Evolutionary conservation across 208 protist genomes (phyloP).

Genomic region (Lotmaria passim): DNA sequence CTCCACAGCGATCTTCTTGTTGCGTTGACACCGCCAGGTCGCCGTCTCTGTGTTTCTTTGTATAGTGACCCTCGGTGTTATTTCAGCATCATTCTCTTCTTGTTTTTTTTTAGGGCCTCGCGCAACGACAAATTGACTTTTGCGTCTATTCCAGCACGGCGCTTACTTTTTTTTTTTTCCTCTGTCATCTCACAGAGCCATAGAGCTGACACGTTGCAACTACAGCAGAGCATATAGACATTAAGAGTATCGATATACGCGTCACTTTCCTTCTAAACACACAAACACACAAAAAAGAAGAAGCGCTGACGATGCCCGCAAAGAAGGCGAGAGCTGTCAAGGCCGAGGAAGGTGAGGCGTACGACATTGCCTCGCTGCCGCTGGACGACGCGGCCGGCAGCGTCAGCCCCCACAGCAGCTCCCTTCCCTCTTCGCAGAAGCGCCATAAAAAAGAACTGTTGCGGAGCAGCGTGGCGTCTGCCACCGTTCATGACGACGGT

Average conservation of each 20-base stretch:
- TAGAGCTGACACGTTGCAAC: too few species aligned
- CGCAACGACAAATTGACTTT: too few species aligned
- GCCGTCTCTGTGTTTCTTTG: not conserved
- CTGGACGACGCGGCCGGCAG: slow-evolving; percentile 27
- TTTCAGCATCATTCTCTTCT: too few species aligned
- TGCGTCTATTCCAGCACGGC: too few species aligned
- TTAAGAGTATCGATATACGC: too few species aligned
- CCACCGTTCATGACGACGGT: not conserved
- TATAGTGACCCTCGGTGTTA: not conserved
- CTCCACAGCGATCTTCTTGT: not conserved
- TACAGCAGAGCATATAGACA: too few species aligned
- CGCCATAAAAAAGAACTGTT: slow-evolving; percentile 15
- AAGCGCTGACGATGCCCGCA: not conserved
- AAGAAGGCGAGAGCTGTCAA: not conserved
- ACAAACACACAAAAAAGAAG: too few species aligned
- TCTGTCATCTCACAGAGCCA: too few species aligned
- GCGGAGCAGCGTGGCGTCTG: slow-evolving; percentile 10
- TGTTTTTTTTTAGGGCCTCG: too few species aligned
- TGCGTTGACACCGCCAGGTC: too few species aligned
- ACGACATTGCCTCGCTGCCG: slow-evolving; percentile 35
- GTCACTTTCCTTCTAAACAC: too few species aligned
- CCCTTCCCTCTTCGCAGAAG: slow-evolving; percentile 15
- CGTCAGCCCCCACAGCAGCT: not conserved
- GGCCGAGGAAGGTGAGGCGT: slow-evolving; percentile 1
- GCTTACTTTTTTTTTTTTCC: too few species aligned